Evolutionary conservation across 1,284 basidiomycete species (phyloP), one percentile per base, ranked within the genome.

Genomic region (Austroboletus novae-zelandiae): DNA sequence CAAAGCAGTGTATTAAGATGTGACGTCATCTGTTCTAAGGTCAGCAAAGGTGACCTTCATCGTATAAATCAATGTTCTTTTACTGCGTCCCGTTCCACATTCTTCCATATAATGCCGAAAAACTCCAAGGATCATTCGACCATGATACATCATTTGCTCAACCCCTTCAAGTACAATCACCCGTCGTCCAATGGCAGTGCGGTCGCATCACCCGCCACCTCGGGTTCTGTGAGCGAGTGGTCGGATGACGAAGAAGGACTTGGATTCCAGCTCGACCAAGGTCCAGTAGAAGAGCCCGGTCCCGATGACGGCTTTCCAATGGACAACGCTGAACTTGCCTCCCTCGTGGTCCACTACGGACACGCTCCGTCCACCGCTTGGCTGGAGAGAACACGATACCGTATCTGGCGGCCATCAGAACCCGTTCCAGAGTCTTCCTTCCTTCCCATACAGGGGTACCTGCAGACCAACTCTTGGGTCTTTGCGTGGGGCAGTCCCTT

Each of bases 401-500:
- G 67, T 35, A 69, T 74, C 27, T 78, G 74, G 75, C 65, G 66
- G 25, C 66, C 71, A 10, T 34, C 61, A 11, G 53, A 58, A 1
- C 61, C 64, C 3, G 63, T 71, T 18, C 65, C 66, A 2, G 61
- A 69, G 45, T 76, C 74, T 4, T 65, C 70, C 5, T 79, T 77
- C 52, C 58, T 61, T 0, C 77, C 73, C n/a, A 63, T 76, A 1
- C 76, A 69, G 40, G 67, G 62, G 18, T 67, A 64, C 46, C 51
- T 84, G 36, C 57, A 60, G 3, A 46, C 53, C 34, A 52, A 56
- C 35, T 40, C 45, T 2, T 76, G 66, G 52, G 59, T 75, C 35
- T 78, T 77, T 50, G 75, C 73, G 5, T 78, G 76, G 76, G 75
- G 74, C 3, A 71, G 73, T 45, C 77, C 75, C 2, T 58, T 77